Evolutionary conservation across 2,329 filamentous ascomycete species (phyloP), one percentile per base, ranked within the genome.

Genomic region (Incumbomyces lentus): DNA sequence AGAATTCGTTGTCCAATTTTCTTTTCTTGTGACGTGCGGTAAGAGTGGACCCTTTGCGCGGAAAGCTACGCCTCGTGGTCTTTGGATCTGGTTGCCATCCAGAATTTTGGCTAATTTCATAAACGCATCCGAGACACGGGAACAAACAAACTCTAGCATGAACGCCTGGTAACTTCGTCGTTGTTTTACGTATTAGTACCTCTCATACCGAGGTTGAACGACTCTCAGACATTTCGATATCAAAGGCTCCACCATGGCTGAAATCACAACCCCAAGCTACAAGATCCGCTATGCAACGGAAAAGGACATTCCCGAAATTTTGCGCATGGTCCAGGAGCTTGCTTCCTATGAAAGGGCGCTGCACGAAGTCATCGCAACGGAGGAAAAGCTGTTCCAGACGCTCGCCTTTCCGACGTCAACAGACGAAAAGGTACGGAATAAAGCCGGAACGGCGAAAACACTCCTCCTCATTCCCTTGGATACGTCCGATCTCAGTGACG

Each of bases 291-390:
- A 55, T 47, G 55, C 55, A 14, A 52, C 48, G 6, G 41, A 55
- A 40, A 18, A 54, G 94, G 90, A 96, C 60, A 78, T 93, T 48
- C 77, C 81, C 18, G 71, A 73, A n/a, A 95, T 96, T 63, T 78
- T 95, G 19, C 67, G 73, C 55, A 73, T 95, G 60, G 88, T 96
- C 66, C 76, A 79, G 46, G 90, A 88, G 61, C 80, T 96, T 7
- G 90, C 90, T 55, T 78, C 81, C 57, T 95, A 95, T 70, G 88
- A 95, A 64, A 80, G 90, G 22, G 84, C 84, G 59, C 70, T 81
- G 2, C 70, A 81, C 56, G 69, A 72, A 54, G 87, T 94, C 54
- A 74, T 86, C 61, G 88, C 90, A 0, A 96, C 88, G 19, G 76
- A 84, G 53, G 75, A 80, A 29, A 79, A 76, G 18, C 81, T 96